Conservation (phyloP, 78 protist species). For the Dictyostelium firmibasis region DNA sequence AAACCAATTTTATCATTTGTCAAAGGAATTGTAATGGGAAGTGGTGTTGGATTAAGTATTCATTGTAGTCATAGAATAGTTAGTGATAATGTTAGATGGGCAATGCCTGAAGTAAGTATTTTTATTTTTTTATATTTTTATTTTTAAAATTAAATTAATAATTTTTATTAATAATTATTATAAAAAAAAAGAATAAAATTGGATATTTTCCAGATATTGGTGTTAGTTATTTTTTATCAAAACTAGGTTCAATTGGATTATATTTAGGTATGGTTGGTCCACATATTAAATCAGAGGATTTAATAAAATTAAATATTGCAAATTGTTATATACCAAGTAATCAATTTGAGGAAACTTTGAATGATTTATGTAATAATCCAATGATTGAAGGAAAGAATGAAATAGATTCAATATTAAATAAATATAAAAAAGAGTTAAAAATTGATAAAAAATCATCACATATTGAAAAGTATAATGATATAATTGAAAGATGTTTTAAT, state of each 20-base stretch:
- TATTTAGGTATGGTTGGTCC: constrained; percentile 28
- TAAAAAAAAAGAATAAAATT: constrained; percentile 14
- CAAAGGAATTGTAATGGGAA: constrained; percentile 67
- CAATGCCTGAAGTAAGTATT: constrained; percentile 59
- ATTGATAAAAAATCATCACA: neutral
- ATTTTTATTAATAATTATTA: no score
- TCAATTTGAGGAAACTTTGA: neutral
- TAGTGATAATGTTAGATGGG: constrained; percentile 35
- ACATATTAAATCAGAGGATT: neutral
- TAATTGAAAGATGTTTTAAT: constrained; percentile 35
- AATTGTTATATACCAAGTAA: neutral
- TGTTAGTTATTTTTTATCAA: neutral
- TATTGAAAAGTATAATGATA: neutral
- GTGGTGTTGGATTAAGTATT: constrained; percentile 59
- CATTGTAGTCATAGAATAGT: constrained; percentile 8
- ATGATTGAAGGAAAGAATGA: neutral
- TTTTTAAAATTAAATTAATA: no score
- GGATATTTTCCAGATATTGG: constrained; percentile 66
- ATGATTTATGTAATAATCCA: neutral
- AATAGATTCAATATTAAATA: neutral
- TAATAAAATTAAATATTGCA: neutral
- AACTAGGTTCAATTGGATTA: constrained; percentile 30
- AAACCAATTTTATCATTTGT: constrained; percentile 56
- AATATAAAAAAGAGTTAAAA: neutral
- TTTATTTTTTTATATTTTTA: no score